Evolutionary conservation across 2,329 filamentous ascomycete genomes (phyloP), one percentile per base, ranked within the genome.

Genomic region (Neonectria sp.): DNA sequence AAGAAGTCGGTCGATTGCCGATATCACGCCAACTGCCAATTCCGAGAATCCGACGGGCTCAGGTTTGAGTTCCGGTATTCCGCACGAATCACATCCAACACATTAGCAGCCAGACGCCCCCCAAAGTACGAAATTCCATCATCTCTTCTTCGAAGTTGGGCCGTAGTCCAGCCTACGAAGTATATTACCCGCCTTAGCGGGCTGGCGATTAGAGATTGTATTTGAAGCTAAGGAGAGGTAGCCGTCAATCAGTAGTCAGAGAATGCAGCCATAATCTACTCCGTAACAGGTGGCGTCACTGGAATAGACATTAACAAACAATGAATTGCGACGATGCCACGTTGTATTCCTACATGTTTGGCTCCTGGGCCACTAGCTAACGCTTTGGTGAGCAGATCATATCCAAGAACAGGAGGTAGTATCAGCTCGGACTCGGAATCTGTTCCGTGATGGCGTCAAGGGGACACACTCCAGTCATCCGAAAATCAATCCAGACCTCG

Each of bases 1-100:
- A 51, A 25, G 27, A 60, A 57, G 60, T 65, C 63, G 56, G 25
- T 13, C 15, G 45, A 52, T 49, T 27, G n/a, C 27, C 48, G 48
- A 33, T 21, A 33, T 52, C 48, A 52, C 27, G 17, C 4, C 27
- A 33, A 51, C 27, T 9, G n/a, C 15, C 25, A 21, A 33, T 52
- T 52, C 48, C 48, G 27, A 33, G 27, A 33, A n/a, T 33, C 48
- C 48, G 48, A 31, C 1, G 17, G n/a, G 12, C 27, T 29, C 7
- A 12, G 27, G 17, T 27, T 52, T 21, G 27, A 21, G 25, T 33
- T 52, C 48, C 48, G 48, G 25, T 29, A 31, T 52, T 52, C 48
- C 48, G 48, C 35, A n/a, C 17, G 21, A 48, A 27, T 25, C 21
- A 52, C 17, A 8, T 33, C 8, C 9, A 13, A 9, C 17, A 51